Base-by-base conservation (phyloP, 1,284 basidiomycete species). In the Kalmanozyma brasiliensis region DNA sequence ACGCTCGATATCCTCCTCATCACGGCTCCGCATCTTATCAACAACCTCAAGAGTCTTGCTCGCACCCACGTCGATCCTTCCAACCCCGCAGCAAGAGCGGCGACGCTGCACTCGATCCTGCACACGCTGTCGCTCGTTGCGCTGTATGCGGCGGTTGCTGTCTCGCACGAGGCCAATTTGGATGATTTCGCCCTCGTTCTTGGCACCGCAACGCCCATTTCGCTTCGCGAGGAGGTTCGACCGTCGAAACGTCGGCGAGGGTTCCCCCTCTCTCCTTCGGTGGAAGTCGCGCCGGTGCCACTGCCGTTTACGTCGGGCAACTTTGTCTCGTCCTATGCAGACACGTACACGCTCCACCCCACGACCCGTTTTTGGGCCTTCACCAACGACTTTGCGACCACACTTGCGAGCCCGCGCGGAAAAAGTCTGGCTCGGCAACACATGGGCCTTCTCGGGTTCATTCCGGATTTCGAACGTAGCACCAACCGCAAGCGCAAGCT, bases 51-150 rank as follows among this genome's bases (percentile, higher is more conserved):
- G 17, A 13, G 13, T 13, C 48, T 53, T 2, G 52, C 58, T 0
- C 17, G 33, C 14, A 7, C n/a, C 3, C 48, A 61, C 32, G 8
- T 44, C 19, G 51, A 55, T 17, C 36, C 38, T n/a, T n/a, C 8
- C 33, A n/a, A 6, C 30, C 41, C 1, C 33, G 9, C 26, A 7
- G 7, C 26, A 29, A 47, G 53, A 35, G 34, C 64, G 8, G 64
- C 64, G 2, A 61, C 64, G 6, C 26, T 67, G 29, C 64, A 67
- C n/a, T 22, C 64, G 6, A 34, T 67, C 14, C 24, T 67, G 1
- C 64, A 67, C 30, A 32, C 58, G 2, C 48, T 67, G 0, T 48
- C 45, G 1, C 40, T 67, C 2, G 58, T 36, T 0, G 47, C 64
- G 16, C 40, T 67, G 19, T 67, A 52, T 13, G 43, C 64, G 1